Base-by-base conservation (phyloP, 306 rosid genomes). In the Vicia villosa region DNA sequence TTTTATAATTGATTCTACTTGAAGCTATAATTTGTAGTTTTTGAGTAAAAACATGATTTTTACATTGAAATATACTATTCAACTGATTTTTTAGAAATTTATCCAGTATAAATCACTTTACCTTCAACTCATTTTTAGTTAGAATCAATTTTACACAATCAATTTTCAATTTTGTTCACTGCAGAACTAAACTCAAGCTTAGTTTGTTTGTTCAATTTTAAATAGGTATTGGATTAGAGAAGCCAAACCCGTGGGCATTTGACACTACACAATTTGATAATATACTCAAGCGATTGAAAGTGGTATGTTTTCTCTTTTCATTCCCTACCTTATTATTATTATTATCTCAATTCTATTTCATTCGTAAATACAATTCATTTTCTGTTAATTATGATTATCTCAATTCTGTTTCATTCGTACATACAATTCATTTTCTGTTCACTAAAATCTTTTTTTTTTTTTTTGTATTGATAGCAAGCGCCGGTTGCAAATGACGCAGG, bases 241-340 rank as follows among this genome's bases (percentile, higher is more conserved):
- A 95, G 84, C 97, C 94, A 22, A 95, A 91, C 58, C 19, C 26
- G n/a, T 95, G 99, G 99, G 99, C 92, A 37, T 95, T 91, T 66
- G 99, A 95, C 65, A 91, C 97, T 10, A 80, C 96, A 1, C 96
- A 88, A 55, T 95, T 95, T 64, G 99, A 95, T 77, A 79, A 73
- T 67, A 95, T 95, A 50, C 97, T 95, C 61, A 95, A 91, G 78
- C 77, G 97, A 81, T 74, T 95, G 86, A 95, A 95, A 91, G 99
- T 95, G 85, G 98, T 94, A 77, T 52, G 77, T 70, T 32, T 42
- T 61, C 10, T 32, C 60, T 22, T 22, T 52, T 68, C 4, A 1
- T 1, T 43, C 0, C 5, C 51, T 2, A 10, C 10, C 8, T 42
- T 22, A 1, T 11, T 54, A 3, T 13, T 17, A 3, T 56, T 0